These are phyloP conservation scores for Parascedosporium putredinis DNA, from an alignment of 2,329 filamentous ascomycete genomes.

Conservation along the genomic window DNA sequence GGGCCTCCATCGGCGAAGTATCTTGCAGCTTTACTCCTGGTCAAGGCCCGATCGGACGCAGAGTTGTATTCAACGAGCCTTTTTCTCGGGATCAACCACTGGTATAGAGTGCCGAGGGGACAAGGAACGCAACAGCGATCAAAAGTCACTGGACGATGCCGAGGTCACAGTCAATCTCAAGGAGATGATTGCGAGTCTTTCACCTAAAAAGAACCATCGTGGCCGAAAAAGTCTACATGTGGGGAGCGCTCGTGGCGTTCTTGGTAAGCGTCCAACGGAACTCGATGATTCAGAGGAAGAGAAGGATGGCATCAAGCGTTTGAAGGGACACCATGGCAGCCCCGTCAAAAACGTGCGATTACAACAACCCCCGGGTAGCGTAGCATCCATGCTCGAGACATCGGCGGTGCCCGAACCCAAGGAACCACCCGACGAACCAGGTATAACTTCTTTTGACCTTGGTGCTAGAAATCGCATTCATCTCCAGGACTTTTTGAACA, in stretches of 20 bases:
- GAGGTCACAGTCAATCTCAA: conserved; percentile 59
- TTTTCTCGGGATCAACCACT: conserved; percentile 53
- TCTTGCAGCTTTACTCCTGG: conserved; percentile 53
- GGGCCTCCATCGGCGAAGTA: conserved; percentile 60
- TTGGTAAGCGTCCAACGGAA: conserved; percentile 65
- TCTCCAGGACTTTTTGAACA: conserved; percentile 83
- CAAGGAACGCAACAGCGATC: conserved; percentile 48
- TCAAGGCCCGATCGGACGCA: conserved; percentile 20
- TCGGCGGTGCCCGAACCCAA: too few relatives aligned
- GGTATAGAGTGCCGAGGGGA: conserved; percentile 48
- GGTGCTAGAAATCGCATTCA: conserved; percentile 54
- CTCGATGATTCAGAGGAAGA: conserved; percentile 52
- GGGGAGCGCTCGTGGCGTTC: conserved; percentile 60
- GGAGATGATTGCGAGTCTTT: conserved; percentile 69
- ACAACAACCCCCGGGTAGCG: conserved; percentile 57
- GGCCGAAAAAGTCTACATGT: conserved; percentile 69
- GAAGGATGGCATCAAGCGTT: conserved; percentile 55
- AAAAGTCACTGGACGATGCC: conserved; percentile 28
- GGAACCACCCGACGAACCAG: too few relatives aligned
- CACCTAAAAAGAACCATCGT: conserved; percentile 60
- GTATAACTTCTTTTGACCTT: too few relatives aligned
- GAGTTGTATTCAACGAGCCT: conserved; percentile 56
- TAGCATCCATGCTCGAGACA: conserved; percentile 56
- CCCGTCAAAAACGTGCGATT: conserved; percentile 67
- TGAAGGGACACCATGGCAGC: conserved; percentile 62